These are phyloP conservation scores for Umbelopsis sp. DNA, from an alignment of 192 early-diverging fungal species.

Conservation along the genomic window DNA sequence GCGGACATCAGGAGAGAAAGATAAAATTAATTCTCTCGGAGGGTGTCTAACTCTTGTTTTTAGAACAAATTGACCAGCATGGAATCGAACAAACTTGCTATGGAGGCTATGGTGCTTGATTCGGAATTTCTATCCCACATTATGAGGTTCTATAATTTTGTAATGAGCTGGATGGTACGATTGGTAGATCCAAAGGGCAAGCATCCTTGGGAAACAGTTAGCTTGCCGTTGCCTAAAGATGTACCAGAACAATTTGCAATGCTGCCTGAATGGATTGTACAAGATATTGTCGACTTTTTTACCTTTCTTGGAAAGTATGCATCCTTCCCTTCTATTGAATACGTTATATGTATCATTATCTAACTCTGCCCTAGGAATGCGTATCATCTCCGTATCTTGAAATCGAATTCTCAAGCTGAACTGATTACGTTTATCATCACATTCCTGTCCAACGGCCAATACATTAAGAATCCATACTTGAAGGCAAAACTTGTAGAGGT, in stretches of 20 bases:
- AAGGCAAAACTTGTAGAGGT: slow-evolving; percentile 95
- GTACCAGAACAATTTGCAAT: slow-evolving; percentile 64
- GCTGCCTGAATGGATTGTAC: slow-evolving; percentile 92
- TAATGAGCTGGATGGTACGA: slow-evolving; percentile 86
- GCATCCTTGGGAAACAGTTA: slow-evolving; percentile 43
- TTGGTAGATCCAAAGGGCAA: slow-evolving; percentile 58
- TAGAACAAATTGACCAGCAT: slow-evolving; percentile 69
- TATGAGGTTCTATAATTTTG: slow-evolving; percentile 85
- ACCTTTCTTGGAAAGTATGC: slow-evolving; percentile 67
- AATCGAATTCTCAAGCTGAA: slow-evolving; percentile 44
- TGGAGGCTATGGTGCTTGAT: slow-evolving; percentile 80
- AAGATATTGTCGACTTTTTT: slow-evolving; percentile 86
- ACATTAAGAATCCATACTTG: slow-evolving; percentile 93
- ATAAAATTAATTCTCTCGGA: not conserved
- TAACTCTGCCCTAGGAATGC: slow-evolving; percentile 19
- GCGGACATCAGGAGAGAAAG: not conserved
- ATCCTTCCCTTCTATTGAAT: not conserved
- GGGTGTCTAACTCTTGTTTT: not conserved
- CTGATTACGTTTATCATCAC: slow-evolving; percentile 72
- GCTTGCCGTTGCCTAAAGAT: slow-evolving; percentile 56
- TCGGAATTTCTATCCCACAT: slow-evolving; percentile 62
- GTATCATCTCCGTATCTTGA: slow-evolving; percentile 47
- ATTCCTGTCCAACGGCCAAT: slow-evolving; percentile 75
- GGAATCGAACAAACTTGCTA: slow-evolving; percentile 66
- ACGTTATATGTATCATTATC: not conserved